Conservation (phyloP, 805 yeast genomes). For the Zygoascus ofunaensis region DNA sequence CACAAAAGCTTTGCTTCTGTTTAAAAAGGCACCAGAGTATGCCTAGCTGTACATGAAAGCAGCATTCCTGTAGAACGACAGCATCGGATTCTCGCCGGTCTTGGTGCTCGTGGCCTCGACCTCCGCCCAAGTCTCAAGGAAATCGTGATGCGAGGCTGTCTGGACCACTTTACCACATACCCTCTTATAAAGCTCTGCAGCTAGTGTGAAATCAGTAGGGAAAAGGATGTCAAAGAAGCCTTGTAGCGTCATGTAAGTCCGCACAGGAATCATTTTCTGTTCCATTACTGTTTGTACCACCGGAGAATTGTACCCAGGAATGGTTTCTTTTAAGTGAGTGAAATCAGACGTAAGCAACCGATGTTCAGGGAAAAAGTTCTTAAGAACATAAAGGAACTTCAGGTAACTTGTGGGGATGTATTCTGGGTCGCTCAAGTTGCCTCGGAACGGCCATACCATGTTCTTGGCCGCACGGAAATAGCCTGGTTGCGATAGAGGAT, state of each 20-base stretch:
- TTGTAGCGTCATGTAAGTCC: constrained; percentile 73
- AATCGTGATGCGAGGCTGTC: constrained; percentile 52
- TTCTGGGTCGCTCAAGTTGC: constrained; percentile 60
- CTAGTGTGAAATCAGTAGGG: constrained; percentile 64
- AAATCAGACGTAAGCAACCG: constrained; percentile 69
- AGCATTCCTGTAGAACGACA: constrained; percentile 67
- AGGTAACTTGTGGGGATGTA: constrained; percentile 71
- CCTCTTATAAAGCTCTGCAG: constrained; percentile 51
- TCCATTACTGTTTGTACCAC: constrained; percentile 71
- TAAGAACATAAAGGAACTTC: constrained; percentile 54
- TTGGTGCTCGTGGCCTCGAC: constrained; percentile 55
- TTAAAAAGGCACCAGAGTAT: no score
- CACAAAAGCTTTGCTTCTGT: no score
- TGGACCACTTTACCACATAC: constrained; percentile 52
- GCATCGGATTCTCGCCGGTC: constrained; percentile 78
- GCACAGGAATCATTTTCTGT: constrained; percentile 57
- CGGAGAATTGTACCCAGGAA: constrained; percentile 57
- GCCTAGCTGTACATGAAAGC: constrained; percentile 37
- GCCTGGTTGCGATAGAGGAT: constrained; percentile 52
- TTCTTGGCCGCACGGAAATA: constrained; percentile 37
- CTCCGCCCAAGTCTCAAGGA: constrained; percentile 64
- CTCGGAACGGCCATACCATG: constrained; percentile 54
- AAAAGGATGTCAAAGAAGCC: constrained; percentile 84
- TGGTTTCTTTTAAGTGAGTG: constrained; percentile 32
- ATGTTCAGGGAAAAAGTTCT: constrained; percentile 64